Base-by-base conservation (phyloP, 768 basidiomycete genomes). In the Infundibulicybe gibba region DNA sequence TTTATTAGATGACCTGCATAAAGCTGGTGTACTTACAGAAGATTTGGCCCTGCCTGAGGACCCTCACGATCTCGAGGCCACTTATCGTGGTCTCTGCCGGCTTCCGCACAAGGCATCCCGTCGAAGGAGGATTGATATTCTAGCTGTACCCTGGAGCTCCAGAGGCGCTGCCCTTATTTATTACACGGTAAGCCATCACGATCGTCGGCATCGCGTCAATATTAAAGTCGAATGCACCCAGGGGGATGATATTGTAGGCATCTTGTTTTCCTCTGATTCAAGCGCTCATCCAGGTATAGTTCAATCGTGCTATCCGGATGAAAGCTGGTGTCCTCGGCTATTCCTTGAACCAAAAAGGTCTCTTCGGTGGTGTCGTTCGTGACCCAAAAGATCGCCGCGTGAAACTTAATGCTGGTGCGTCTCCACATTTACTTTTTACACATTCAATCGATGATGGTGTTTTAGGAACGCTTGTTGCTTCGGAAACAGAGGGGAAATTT, bases 161-260 rank as follows among this genome's bases (percentile, higher is more conserved):
- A 78, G 85, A 56, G 94, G 94, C 0, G 93, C 87, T 1, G 92
- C 93, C 0, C 64, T 94, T 43, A 66, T 97, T n/a, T 97, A 97
- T 63, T 97, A 92, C 60, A 95, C 94, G 1, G 90, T 86, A 51
- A 56, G 77, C 65, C 35, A 39, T 40, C 11, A 32, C 41, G n/a
- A 20, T 47, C 15, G 44, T 20, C 14, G 37, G 20, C 25, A 13
- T 47, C 32, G 38, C 41, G 39, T 35, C 30, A 40, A 37, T 12
- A 41, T 43, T 44, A 45, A 31, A 15, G 9, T 30, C 39, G 5
- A n/a, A 41, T 40, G 16, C 12, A 52, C 46, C 21, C 54, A 85
- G 84, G 93, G 93, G 2, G 93, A 95, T 58, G 90, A 94, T 57
- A 90, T 95, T 44, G 92, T 92, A 54, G 54, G 87, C 66, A 37